Percentiles rank a stretch among this genome's conserved stretches.
Conservation (phyloP, 768 basidiomycete genomes). For the Mrakia gelida region DNA sequence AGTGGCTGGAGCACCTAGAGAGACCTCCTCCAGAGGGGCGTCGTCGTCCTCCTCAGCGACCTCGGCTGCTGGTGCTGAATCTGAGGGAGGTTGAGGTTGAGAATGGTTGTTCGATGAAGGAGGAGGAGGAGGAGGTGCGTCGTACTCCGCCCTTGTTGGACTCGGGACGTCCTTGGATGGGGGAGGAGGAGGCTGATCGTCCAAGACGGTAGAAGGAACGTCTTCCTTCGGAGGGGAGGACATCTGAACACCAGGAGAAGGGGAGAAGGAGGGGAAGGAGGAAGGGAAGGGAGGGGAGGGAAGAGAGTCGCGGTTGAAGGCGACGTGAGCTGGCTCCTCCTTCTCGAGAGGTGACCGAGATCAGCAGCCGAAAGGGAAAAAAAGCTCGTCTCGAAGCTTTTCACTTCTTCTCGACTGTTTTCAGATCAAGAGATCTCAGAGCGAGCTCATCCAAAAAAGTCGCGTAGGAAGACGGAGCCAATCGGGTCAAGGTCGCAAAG, state of each 20-base stretch:
- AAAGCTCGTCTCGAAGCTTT: no score
- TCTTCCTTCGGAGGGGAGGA: neutral
- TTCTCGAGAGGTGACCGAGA: no score
- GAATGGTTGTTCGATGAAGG: neutral
- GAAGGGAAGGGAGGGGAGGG: neutral
- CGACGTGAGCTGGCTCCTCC: neutral
- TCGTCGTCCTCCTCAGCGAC: neutral
- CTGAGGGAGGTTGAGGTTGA: neutral
- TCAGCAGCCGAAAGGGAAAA: no score
- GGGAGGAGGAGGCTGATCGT: constrained; percentile 1
- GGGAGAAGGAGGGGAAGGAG: neutral
- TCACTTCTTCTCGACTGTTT: no score
- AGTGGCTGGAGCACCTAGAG: no score
- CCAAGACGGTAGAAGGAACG: neutral
- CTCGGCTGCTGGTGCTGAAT: neutral
- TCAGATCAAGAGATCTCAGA: no score
- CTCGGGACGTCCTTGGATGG: neutral
- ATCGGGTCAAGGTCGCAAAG: no score
- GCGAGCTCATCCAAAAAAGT: no score
- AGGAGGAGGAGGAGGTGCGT: neutral
- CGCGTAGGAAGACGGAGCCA: no score
- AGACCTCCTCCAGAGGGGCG: neutral
- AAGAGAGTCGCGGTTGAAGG: neutral
- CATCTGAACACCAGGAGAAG: neutral
- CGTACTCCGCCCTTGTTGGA: neutral